Evolutionary conservation across 2,329 filamentous ascomycete species (phyloP).

Genomic region (Neonectria neomacrospora): DNA sequence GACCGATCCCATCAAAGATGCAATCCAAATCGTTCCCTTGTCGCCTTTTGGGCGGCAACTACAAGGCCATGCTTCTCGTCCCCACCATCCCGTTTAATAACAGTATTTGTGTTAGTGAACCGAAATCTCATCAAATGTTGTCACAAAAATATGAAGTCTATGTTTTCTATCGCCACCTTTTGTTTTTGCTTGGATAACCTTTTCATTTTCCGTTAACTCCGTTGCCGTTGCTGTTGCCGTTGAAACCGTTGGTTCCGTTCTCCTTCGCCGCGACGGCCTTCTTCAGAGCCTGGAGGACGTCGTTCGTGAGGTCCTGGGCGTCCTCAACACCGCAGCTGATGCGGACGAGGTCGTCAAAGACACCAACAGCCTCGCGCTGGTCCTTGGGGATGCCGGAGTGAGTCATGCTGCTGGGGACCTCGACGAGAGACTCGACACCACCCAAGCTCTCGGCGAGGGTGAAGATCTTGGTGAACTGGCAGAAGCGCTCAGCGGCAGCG

Average conservation of each 20-base stretch:
- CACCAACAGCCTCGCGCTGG: slow-evolving; percentile 89
- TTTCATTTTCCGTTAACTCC: slow-evolving; percentile 34
- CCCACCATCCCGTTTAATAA: slow-evolving; percentile 25
- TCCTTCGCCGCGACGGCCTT: slow-evolving; percentile 66
- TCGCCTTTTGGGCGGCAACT: slow-evolving; percentile 37
- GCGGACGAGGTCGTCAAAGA: slow-evolving; percentile 93
- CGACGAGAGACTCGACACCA: slow-evolving; percentile 90
- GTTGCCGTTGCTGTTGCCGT: slow-evolving; percentile 43
- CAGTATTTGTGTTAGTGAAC: slow-evolving; percentile 26
- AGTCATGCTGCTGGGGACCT: slow-evolving; percentile 96
- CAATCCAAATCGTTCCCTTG: slow-evolving; percentile 28
- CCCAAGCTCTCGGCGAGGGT: slow-evolving; percentile 93
- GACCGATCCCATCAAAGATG: slow-evolving; percentile 34
- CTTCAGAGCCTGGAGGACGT: slow-evolving; percentile 86
- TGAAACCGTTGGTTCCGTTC: slow-evolving; percentile 43
- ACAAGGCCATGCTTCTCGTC: slow-evolving; percentile 20
- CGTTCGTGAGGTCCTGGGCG: slow-evolving; percentile 80
- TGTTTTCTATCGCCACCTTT: slow-evolving; percentile 14
- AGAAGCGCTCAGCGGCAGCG: slow-evolving; percentile 89
- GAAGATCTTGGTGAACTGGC: slow-evolving; percentile 88
- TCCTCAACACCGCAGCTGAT: slow-evolving; percentile 97
- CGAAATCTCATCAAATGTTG: slow-evolving; percentile 36
- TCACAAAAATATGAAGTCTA: slow-evolving; percentile 29
- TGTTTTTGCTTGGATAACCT: slow-evolving; percentile 4
- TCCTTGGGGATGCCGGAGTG: slow-evolving; percentile 94